Percentiles rank a stretch among this genome's conserved stretches.
phyloP scores from a whole-genome alignment of 441 rosid genomes.

The Mallotus japonicus region DNA sequence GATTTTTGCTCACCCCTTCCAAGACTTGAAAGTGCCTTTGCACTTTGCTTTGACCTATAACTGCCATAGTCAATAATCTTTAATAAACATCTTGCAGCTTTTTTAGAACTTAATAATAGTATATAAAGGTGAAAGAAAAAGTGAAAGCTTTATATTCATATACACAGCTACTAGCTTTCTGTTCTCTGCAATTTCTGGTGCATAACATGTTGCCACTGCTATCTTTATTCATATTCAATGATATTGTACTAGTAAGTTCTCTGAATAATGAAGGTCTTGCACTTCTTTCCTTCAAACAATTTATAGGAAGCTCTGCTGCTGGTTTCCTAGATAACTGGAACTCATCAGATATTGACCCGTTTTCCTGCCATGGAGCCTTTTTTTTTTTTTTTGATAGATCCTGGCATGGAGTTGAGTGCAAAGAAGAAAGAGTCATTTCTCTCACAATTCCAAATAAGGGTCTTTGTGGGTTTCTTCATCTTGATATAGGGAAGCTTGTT shows the following conservation, averaged over 20 bases:
- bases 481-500: conserved; percentile 57
- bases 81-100: background rate
- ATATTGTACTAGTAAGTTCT: conserved; percentile 32
- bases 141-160: background rate
- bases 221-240: conserved; percentile 30
- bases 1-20: too few relatives aligned
- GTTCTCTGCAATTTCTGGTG: background rate
- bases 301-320: conserved; percentile 28
- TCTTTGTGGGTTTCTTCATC: conserved; percentile 60
- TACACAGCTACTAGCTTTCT: too few relatives aligned
- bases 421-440: conserved; percentile 54
- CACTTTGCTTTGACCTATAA: conserved; percentile 9
- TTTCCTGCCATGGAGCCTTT: too few relatives aligned
- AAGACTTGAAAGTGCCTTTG: background rate
- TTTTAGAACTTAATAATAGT: background rate
- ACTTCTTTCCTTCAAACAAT: conserved; percentile 54
- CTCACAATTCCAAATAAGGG: conserved; percentile 62
- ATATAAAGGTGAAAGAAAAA: background rate
- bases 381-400: too few relatives aligned
- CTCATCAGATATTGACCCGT: conserved; percentile 54
- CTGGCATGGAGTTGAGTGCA: conserved; percentile 81
- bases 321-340: conserved; percentile 45
- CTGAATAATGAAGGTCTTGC: conserved; percentile 65
- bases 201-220: conserved; percentile 39
- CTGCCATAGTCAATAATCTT: too few relatives aligned